Evolutionary conservation across 257 asterid species (phyloP).

Genomic region (Scutellaria minor): DNA sequence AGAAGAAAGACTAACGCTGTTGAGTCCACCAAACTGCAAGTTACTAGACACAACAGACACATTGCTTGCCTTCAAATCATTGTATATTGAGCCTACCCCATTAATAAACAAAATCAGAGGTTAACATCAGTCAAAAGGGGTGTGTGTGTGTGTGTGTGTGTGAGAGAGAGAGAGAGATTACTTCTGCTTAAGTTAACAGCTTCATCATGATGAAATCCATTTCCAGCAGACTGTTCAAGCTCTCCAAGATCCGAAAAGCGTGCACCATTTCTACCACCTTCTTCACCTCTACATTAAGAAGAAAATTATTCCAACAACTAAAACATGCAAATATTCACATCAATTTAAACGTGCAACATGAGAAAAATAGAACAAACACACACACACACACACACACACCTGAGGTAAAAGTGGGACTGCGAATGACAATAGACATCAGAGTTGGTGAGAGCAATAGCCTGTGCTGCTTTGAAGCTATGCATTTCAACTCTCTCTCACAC

Average conservation of each 20-base stretch:
- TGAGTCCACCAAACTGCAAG: constrained; percentile 74
- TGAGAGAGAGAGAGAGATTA: constrained; percentile 30
- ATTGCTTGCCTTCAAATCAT: constrained; percentile 72
- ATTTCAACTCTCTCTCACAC: constrained; percentile 39
- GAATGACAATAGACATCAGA: constrained; percentile 63
- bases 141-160: background rate
- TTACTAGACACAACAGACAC: constrained; percentile 54
- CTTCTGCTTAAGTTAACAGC: constrained; percentile 79
- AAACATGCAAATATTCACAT: background rate
- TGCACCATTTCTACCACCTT: constrained; percentile 55
- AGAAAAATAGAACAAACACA: background rate
- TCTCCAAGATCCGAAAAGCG: constrained; percentile 77
- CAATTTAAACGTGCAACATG: background rate
- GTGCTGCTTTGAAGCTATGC: constrained; percentile 61
- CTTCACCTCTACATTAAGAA: constrained; percentile 51
- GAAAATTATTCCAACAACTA: background rate
- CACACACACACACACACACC: constrained; percentile 45
- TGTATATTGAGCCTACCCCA: constrained; percentile 60
- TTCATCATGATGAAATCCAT: constrained; percentile 61
- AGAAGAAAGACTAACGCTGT: constrained; percentile 46
- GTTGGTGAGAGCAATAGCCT: constrained; percentile 42
- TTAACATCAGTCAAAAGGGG: constrained; percentile 17
- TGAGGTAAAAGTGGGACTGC: constrained; percentile 61
- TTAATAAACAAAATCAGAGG: background rate
- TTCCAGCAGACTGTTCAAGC: constrained; percentile 69